phyloP scores from a whole-genome alignment of 805 yeast species.

The Cyberlindnera mississippiensis region DNA sequence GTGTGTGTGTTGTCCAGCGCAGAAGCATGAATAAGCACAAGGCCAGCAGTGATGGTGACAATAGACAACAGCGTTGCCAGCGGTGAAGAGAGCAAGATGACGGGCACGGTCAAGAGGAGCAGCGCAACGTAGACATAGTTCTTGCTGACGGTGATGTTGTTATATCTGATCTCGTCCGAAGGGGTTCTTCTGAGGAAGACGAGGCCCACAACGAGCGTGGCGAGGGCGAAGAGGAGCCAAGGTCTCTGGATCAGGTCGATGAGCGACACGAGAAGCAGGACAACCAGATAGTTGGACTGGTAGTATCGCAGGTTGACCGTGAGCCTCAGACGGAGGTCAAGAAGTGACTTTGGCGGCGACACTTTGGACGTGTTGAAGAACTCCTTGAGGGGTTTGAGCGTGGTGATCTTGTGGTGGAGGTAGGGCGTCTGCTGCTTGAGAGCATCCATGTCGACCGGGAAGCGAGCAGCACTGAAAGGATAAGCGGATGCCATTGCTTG shows the following conservation, averaged over 20 bases:
- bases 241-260: constrained; percentile 19
- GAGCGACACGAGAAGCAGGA: constrained; percentile 14
- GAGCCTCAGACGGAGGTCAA: constrained; percentile 15
- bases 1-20: constrained; percentile 13
- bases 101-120: constrained; percentile 17
- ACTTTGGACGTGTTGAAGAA: constrained; percentile 19
- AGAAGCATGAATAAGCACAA: constrained; percentile 17
- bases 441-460: constrained; percentile 15
- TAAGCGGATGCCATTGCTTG: constrained; percentile 7
- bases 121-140: constrained; percentile 13
- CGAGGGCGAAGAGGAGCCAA: constrained; percentile 15
- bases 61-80: constrained; percentile 12
- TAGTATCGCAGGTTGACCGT: constrained; percentile 18
- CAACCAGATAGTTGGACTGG: constrained; percentile 24
- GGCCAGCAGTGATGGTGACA: constrained; percentile 8
- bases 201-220: constrained; percentile 9
- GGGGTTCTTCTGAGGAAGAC: constrained; percentile 10
- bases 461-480: constrained; percentile 13
- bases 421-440: constrained; percentile 22
- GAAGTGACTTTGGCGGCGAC: constrained; percentile 10
- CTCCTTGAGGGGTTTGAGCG: constrained; percentile 20
- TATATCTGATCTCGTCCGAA: constrained; percentile 9
- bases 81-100: constrained; percentile 21
- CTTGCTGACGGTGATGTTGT: constrained; percentile 15
- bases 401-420: constrained; percentile 23